Base-by-base conservation (phyloP, 1,139 yeast genomes). In the Maudiozyma humilis region DNA sequence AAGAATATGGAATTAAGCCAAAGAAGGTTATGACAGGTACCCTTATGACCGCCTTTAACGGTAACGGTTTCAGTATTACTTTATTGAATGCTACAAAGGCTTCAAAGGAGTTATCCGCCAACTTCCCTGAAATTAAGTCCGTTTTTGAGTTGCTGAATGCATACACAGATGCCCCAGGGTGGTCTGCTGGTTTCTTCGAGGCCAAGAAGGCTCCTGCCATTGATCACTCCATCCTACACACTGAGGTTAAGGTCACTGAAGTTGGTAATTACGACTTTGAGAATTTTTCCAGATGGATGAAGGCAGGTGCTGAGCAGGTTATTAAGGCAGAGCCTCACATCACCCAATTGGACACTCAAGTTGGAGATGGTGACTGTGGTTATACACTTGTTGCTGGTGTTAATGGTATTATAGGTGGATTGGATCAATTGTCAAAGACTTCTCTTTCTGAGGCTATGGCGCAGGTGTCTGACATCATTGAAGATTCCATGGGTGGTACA, bases 291-390 rank as follows among this genome's bases (percentile, higher is more conserved):
- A 66, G 59, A 33, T 61, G 63, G 61, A 47, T 62, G 59, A 53
- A 55, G 34, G 53, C 63, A 2, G 89, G 85, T 27, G 75, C 85
- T 52, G 55, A 72, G 55, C 42, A 65, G 64, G 60, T 75, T 63
- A 54, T 72, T 62, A 57, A 71, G 63, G 68, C 70, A 15, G 96
- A 88, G 62, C 93, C 95, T 3, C 74, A 77, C 53, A 82, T 89
- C 56, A 89, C 96, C 0, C 75, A 78, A 49, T 80, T 83, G 54
- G 97, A 89, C 57, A 84, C 94, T 2, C 72, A 80, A 53, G 96
- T 91, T 1, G 97, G 97, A 48, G 97, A 89, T 63, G 97, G 97
- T 54, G 97, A 89, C 62, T 88, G 96, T 66, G 97, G 97, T 39
- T 93, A 86, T 56, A 89, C 96, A 0, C 68, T 89, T 50, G 86